Conservation (phyloP, 352 stramenopile species). For the Blastocystis sp. region DNA sequence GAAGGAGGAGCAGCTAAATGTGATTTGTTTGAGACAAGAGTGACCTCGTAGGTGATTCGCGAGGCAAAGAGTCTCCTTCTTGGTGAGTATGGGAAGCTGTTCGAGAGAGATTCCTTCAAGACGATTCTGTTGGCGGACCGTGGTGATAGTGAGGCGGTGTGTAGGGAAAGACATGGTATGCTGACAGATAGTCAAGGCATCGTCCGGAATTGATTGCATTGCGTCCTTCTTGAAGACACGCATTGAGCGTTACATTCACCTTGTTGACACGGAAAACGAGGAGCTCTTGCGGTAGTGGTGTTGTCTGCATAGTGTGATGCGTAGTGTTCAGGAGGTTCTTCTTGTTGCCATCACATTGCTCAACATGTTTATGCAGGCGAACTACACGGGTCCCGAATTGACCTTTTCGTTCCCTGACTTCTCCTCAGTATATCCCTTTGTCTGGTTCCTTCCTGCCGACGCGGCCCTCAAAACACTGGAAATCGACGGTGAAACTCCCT, state of each 20-base stretch:
- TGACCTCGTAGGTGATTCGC: constrained; percentile 44
- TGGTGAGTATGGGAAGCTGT: constrained; percentile 32
- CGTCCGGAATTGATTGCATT: constrained; percentile 6
- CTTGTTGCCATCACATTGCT: constrained; percentile 48
- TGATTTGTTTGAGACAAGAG: neutral
- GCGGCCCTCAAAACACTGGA: constrained; percentile 8
- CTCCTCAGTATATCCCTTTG: constrained; percentile 42
- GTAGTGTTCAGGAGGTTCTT: constrained; percentile 64
- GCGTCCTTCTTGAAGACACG: constrained; percentile 24
- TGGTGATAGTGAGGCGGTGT: constrained; percentile 23
- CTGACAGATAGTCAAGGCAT: constrained; percentile 4
- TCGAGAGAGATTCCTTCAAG: constrained; percentile 34
- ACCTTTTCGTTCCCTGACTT: constrained; percentile 9
- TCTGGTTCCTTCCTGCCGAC: constrained; percentile 24
- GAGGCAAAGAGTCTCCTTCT: constrained; percentile 27
- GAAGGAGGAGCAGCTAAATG: constrained; percentile 45
- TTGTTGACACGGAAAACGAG: constrained; percentile 27
- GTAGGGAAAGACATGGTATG: neutral
- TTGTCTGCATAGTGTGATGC: neutral
- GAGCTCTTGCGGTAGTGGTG: constrained; percentile 2
- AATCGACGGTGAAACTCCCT: constrained; percentile 49
- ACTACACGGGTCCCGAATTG: constrained; percentile 62
- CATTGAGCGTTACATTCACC: constrained; percentile 27
- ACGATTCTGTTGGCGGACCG: constrained; percentile 32
- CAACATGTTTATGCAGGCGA: constrained; percentile 67